Base-by-base conservation (phyloP, 169 alveolate genomes). In the Plasmodium falciparum region DNA sequence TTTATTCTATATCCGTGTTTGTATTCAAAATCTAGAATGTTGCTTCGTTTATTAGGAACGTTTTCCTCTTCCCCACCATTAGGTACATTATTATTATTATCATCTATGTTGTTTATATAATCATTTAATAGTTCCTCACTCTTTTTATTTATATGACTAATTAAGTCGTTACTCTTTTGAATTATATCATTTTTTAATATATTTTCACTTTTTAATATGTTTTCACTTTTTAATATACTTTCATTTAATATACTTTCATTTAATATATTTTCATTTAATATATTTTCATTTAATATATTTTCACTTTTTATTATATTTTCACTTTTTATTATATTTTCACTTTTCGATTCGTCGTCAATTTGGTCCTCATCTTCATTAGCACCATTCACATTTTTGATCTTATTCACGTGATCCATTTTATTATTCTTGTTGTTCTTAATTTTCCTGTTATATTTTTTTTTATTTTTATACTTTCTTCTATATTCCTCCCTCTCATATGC, bases 391-490 rank as follows among this genome's bases (percentile, higher is more conserved):
- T 11, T 17, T n/a, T 71, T 69, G 33, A 13, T 39, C 3, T 33
- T 63, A 12, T 29, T 50, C 6, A 12, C 24, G 15, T 59, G 49
- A 20, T 12, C 52, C 63, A 52, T 74, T 33, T 29, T 59, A 39
- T 58, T 33, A 13, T 15, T 59, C 49, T 52, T 78, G 24, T 78
- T 71, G 54, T 65, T 59, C 17, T 78, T 78, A 17, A 65, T 78
- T 52, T 39, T 65, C 12, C 47, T 66, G 13, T 66, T 78, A n/a
- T 59, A 52, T 50, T 78, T 67, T 78, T 54, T 52, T 78, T 59
- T 78, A 65, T 78, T 65, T 65, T 50, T 78, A 50, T 80, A 76
- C 88, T 39, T 76, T 76, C 66, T 76, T 54, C 73, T 69, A 24
- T 13, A 62, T n/a, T 69, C 58, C 3, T 3, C 33, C 15, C 33